Evolutionary conservation across 257 asterid species (phyloP), one percentile per base, ranked within the genome.

Genomic region (Nicotiana attenuata): DNA sequence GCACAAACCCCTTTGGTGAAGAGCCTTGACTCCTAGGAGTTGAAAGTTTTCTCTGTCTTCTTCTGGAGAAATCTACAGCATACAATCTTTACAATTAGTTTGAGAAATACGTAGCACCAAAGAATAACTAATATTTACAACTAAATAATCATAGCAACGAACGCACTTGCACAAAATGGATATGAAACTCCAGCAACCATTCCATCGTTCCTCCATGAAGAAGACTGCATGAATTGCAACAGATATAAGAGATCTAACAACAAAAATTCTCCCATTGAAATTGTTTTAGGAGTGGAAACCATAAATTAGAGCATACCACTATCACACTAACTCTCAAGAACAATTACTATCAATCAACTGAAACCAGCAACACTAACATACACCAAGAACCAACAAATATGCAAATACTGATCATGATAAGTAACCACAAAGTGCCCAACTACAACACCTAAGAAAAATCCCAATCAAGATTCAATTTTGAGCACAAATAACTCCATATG

Each of bases 161-260:
- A 91, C 97, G 97, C 91, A 91, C 91, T 90, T 86, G 98, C 98
- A 82, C 92, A 76, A 80, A 87, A 88, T 84, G 88, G 85, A 84
- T 63, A 82, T 19, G 93, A 73, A 68, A 84, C 78, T 45, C 73
- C 82, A 45, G 88, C 87, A 33, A 82, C 84, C 76, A 77, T 80
- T 50, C 80, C 83, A 84, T 83, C 87, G 76, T 83, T 81, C 80
- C 86, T 87, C 92, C 90, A 86, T 33, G 76, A 82, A 82, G 83
- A 89, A 82, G 89, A 89, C 99, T 93, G 97, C 88, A 88, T 41
- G 52, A 57, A 80, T 65, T 76, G 66, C 52, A 59, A 64, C 52
- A 82, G 47, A 68, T 35, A 73, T 81, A 11, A 83, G 47, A 83
- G 9, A 15, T 2, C 61, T 71, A 7, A 47, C 7, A 47, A 47